Base-by-base conservation (phyloP, 2,329 filamentous ascomycete genomes). In the Aspergillus vadensis region DNA sequence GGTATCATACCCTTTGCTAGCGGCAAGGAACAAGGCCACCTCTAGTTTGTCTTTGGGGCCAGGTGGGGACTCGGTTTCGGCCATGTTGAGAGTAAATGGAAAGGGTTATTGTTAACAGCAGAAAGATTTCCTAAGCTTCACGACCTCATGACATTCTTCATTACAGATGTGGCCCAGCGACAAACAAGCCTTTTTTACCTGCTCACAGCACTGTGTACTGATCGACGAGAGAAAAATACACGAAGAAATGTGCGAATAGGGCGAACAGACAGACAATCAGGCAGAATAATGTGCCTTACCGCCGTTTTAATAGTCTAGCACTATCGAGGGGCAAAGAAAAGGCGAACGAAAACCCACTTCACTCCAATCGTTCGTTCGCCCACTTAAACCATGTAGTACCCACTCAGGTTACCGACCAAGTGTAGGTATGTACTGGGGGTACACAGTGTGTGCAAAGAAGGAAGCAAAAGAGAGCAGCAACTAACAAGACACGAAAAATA, bases 1-100 rank as follows among this genome's bases (percentile, higher is more conserved):
- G n/a, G 67, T 65, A 38, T 69, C 67, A 50, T 68, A 69, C 43
- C 67, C 67, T 56, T 69, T 59, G 23, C 62, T 68, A 15, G 63
- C 63, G 49, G 67, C 67, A 9, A 69, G 56, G 44, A 69, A 69
- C 9, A 69, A 65, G 6, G 67, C 67, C 23, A 69, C 58, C 52
- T 69, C 67, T 32, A 69, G 38, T 50, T 68, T 68, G 58, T 65
- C 63, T 50, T 57, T 61, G 8, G 61, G 63, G 53, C 69, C 64
- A 1, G 57, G 56, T 30, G 27, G 47, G 14, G 61, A 17, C n/a
- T 32, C 47, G 47, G 25, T 3, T n/a, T 56, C 59, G 12, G 55
- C 56, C 62, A 64, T 64, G n/a, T n/a, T n/a, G n/a, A n/a, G n/a
- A 19, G 32, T 39, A 25, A 23, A 30, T 9, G 44, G 44, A 49